These are phyloP conservation scores for Phtheirospermum japonicum DNA, from an alignment of 257 asterid genomes.

Conservation along the genomic window DNA sequence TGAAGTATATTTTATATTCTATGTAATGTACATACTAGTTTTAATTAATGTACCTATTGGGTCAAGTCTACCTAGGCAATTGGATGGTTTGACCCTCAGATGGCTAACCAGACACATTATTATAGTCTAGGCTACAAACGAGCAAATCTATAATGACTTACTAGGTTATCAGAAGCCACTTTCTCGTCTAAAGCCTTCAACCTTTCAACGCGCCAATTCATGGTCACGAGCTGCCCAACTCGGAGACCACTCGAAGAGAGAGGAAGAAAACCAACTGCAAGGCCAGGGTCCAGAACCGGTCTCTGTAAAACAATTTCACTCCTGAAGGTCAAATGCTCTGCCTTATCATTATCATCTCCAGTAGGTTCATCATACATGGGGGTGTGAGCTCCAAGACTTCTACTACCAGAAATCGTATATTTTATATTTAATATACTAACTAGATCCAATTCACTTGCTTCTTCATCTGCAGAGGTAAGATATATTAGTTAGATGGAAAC, in stretches of 20 bases:
- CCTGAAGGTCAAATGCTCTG: constrained; percentile 61
- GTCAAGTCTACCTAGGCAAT: too few species aligned
- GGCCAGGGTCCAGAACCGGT: constrained; percentile 92
- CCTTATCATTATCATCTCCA: constrained; percentile 38
- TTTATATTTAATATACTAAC: constrained; percentile 70
- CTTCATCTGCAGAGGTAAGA: constrained; percentile 51
- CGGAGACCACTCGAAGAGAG: constrained; percentile 85
- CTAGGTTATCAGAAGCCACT: constrained; percentile 45
- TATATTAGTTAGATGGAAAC: constrained; percentile 4
- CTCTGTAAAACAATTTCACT: constrained; percentile 73
- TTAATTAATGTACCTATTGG: too few species aligned
- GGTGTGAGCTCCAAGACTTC: constrained; percentile 80
- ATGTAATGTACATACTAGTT: too few species aligned
- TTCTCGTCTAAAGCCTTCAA: constrained; percentile 52
- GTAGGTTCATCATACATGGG: constrained; percentile 53
- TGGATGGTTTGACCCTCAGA: neutral
- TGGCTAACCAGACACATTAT: constrained; percentile 5
- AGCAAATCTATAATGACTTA: constrained; percentile 36
- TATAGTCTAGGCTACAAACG: constrained; percentile 5
- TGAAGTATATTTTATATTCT: too few species aligned
- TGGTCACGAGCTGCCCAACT: constrained; percentile 92
- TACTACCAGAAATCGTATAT: constrained; percentile 69
- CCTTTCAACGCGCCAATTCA: constrained; percentile 97
- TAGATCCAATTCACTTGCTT: constrained; percentile 39
- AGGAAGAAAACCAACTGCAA: constrained; percentile 97